Evolutionary conservation across 768 basidiomycete species (phyloP).

Genomic region (Lactifluus volemus): DNA sequence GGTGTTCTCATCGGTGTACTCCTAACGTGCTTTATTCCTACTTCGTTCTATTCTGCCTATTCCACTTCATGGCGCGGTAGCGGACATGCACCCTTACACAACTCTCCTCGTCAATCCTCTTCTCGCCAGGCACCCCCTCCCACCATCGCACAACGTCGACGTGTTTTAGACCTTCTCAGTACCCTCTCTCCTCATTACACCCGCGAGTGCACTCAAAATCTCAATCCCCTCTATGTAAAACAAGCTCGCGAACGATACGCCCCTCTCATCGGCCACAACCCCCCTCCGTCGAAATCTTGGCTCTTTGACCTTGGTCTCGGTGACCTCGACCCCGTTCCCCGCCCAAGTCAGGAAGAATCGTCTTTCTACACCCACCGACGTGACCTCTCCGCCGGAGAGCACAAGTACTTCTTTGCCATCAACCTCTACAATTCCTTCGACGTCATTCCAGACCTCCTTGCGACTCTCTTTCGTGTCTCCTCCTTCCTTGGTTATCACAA

Average conservation of each 20-base stretch:
- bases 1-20: conserved; percentile 56
- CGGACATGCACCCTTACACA: conserved; percentile 40
- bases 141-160: conserved; percentile 71
- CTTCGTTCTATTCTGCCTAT: conserved; percentile 21
- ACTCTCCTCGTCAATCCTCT: conserved; percentile 37
- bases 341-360: conserved; percentile 33
- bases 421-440: conserved; percentile 99
- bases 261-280: conserved; percentile 70
- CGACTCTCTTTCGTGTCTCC: conserved; percentile 90
- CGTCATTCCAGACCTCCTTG: conserved; percentile 93
- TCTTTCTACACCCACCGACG: conserved; percentile 27
- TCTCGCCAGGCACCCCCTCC: conserved; percentile 63
- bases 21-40: conserved; percentile 26
- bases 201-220: conserved; percentile 76
- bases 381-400: conserved; percentile 43
- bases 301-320: conserved; percentile 43
- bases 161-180: conserved; percentile 80
- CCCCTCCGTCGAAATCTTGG: conserved; percentile 53
- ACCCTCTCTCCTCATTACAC: conserved; percentile 89
- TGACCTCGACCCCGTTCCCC: conserved; percentile 24
- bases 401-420: conserved; percentile 99
- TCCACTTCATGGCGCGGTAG: conserved; percentile 41
- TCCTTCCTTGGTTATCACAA: conserved; percentile 94
- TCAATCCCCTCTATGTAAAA: conserved; percentile 76
- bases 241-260: conserved; percentile 84